Percentiles rank a stretch among this genome's conserved stretches.
These are phyloP conservation scores for Francoa sonchifolia DNA, from an alignment of 441 rosid species.

Conservation along the genomic window DNA sequence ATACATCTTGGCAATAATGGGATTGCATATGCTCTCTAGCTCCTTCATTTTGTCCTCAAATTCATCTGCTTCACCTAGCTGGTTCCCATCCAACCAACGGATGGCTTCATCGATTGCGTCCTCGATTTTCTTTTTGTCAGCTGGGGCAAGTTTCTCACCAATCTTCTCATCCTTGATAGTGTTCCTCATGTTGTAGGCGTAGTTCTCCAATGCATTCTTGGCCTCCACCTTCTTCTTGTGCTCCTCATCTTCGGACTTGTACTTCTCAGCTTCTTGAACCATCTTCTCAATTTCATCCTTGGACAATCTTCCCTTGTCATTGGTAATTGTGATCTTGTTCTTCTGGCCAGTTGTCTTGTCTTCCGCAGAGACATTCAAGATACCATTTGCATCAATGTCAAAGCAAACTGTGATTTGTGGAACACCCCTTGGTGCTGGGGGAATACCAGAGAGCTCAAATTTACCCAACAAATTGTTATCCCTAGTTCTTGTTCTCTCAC, in stretches of 20 bases:
- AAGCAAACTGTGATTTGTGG: slow-evolving; percentile 33
- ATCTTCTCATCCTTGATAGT: slow-evolving; percentile 48
- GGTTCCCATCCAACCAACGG: slow-evolving; percentile 45
- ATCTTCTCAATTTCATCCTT: slow-evolving; percentile 55
- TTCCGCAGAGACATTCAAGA: slow-evolving; percentile 45
- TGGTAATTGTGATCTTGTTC: slow-evolving; percentile 56
- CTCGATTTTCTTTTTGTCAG: slow-evolving; percentile 51
- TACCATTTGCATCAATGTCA: slow-evolving; percentile 40
- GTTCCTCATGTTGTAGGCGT: slow-evolving; percentile 51
- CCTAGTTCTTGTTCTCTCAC: slow-evolving; percentile 47
- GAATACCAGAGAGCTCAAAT: slow-evolving; percentile 38
- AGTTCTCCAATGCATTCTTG: slow-evolving; percentile 47
- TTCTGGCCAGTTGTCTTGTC: slow-evolving; percentile 58
- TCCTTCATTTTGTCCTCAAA: slow-evolving; percentile 60
- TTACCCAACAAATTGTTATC: slow-evolving; percentile 57
- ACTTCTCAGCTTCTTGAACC: slow-evolving; percentile 54
- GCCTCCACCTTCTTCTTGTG: slow-evolving; percentile 57
- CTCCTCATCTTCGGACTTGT: slow-evolving; percentile 48
- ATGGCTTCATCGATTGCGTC: slow-evolving; percentile 39
- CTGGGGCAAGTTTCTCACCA: slow-evolving; percentile 28
- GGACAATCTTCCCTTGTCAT: slow-evolving; percentile 51
- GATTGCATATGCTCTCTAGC: slow-evolving; percentile 46
- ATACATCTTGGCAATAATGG: slow-evolving; percentile 45
- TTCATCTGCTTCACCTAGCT: slow-evolving; percentile 47
- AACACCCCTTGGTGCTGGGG: slow-evolving; percentile 35